Evolutionary conservation across 139 green algal species (phyloP), one percentile per base, ranked within the genome.

Genomic region (Spirogloea muscicola): DNA sequence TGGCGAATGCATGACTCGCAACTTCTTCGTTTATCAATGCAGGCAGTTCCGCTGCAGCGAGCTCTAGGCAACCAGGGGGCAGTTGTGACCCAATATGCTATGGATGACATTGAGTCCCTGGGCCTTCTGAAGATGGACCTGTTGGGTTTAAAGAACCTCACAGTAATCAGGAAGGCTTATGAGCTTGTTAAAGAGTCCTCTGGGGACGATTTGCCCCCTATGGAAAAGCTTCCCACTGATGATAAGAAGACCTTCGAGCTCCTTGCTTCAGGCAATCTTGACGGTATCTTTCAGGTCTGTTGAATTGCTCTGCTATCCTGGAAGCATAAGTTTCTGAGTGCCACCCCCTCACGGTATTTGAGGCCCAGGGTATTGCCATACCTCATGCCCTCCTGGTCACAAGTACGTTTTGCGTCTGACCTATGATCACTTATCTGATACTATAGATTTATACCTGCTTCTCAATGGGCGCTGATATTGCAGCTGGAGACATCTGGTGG

Each of bases 81-180:
- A 1, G n/a, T 76, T 2, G 68, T 76, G 25, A 76, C 51, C 5
- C 68, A 76, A 37, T 76, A 68, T 34, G 68, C 68, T 4, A 76
- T 76, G 68, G 68, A 76, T 0, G 68, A 76, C 25, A 18, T 76
- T 1, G 68, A 76, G 38, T 27, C n/a, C 0, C 68, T 76, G 49
- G 68, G 68, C 21, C 25, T 76, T 27, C 68, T 76, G 40, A 76
- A 76, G 68, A 51, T 76, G 16, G 68, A 76, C 68, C 37, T 76
- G 10, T 49, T 76, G 18, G 68, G 68, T 0, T 49, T 76, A 1
- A 39, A 40, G 25, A 76, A 76, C 31, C 68, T 76, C 21, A 76
- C 68, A 5, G 36, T 13, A 1, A 42, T 68, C 38, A 29, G 31
- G 25, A 39, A 49, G 39, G 39, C 68, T 0, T 42, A 68, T 0